These are phyloP conservation scores for Porphyra umbilicalis DNA, from an alignment of 31 red algal genomes.

Conservation along the genomic window DNA sequence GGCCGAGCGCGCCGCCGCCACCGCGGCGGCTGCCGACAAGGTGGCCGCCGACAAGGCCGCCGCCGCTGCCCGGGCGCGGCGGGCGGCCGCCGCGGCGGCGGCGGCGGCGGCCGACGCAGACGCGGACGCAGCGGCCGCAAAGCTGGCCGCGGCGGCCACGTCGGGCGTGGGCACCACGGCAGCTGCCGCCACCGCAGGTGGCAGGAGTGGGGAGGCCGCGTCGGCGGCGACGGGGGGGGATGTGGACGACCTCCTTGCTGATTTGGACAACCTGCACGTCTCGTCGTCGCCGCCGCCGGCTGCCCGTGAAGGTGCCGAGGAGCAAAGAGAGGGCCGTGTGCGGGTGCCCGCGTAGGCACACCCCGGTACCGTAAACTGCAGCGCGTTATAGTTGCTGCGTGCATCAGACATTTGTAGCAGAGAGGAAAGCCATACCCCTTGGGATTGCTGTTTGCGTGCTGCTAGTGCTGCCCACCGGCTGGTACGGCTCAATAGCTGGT, in stretches of 20 bases:
- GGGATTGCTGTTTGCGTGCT: too few species aligned
- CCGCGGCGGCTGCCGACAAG: not conserved
- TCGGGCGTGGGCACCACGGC: not conserved
- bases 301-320: not conserved
- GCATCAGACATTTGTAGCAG: too few species aligned
- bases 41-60: not conserved
- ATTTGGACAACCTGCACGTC: not conserved
- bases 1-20: not conserved
- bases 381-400: too few species aligned
- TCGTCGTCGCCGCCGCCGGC: not conserved
- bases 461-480: too few species aligned
- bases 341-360: not conserved
- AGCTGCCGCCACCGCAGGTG: not conserved
- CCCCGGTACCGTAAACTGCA: too few species aligned
- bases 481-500: too few species aligned
- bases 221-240: not conserved
- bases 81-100: not conserved
- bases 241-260: not conserved
- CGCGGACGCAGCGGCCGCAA: not conserved
- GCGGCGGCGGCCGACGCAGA: not conserved
- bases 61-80: not conserved
- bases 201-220: not conserved
- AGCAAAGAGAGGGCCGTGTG: not conserved
- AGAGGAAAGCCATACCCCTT: too few species aligned
- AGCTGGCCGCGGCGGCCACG: not conserved